Evolutionary conservation across 139 green algal genomes (phyloP).

Genomic region (Chlorella sp.): DNA sequence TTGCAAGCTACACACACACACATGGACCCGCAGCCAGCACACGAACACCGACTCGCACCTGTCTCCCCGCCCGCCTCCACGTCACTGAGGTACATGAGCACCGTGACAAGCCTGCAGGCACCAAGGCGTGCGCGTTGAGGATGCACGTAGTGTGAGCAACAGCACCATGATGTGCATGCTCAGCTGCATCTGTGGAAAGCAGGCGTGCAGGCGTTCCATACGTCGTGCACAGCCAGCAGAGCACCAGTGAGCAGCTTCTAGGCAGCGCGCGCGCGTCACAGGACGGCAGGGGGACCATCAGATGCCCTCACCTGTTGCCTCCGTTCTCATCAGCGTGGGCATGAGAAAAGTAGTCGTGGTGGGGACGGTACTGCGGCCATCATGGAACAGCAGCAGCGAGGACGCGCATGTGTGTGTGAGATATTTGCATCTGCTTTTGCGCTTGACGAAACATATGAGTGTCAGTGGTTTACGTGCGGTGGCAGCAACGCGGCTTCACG

Average conservation of each 20-base stretch:
- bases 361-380: constrained; percentile 14
- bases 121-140: no score
- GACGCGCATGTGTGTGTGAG: neutral
- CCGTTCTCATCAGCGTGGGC: constrained; percentile 32
- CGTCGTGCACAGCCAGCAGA: no score
- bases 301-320: constrained; percentile 45
- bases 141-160: no score
- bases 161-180: no score
- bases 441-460: neutral
- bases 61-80: constrained; percentile 75
- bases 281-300: neutral
- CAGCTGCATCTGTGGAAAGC: no score
- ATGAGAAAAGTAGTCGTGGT: constrained; percentile 34
- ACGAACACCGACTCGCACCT: no score
- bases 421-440: neutral
- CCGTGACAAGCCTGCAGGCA: constrained; percentile 50
- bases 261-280: no score
- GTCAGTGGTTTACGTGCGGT: neutral
- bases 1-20: no score
- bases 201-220: no score
- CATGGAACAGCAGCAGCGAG: neutral
- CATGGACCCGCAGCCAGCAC: no score
- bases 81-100: constrained; percentile 77
- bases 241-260: no score
- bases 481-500: neutral